A percentile compares a stretch with the other conserved stretches of the same genome.
Evolutionary conservation across 768 basidiomycete genomes (phyloP).

Genomic region (Mycena sanguinolenta): DNA sequence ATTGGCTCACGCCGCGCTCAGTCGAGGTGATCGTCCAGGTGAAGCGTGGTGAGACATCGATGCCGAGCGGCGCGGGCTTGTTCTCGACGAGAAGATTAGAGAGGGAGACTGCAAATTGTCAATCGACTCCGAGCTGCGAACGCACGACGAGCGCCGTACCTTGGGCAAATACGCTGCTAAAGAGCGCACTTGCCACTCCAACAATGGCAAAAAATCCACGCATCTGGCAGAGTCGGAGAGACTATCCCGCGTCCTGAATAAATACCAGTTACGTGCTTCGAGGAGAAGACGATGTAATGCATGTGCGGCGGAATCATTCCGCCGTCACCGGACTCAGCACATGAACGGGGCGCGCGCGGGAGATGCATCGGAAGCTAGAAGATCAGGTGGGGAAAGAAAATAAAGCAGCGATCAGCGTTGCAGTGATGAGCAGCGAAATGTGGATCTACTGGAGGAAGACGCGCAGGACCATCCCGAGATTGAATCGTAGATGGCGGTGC

Average conservation of each 20-base stretch:
- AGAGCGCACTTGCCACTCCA: background rate
- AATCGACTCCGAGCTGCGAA: background rate
- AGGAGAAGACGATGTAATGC: background rate
- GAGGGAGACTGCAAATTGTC: background rate
- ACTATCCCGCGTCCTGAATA: background rate
- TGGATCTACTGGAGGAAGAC: too few relatives aligned
- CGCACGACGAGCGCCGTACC: background rate
- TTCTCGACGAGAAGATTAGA: conserved; percentile 41
- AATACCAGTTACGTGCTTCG: background rate
- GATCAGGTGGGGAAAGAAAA: too few relatives aligned
- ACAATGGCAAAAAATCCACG: conserved; percentile 10
- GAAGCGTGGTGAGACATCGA: conserved; percentile 46
- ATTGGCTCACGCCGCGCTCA: conserved; percentile 36
- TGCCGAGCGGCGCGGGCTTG: conserved; percentile 40
- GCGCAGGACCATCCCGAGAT: too few relatives aligned
- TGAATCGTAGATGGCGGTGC: too few relatives aligned
- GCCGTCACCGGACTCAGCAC: background rate
- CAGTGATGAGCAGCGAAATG: too few relatives aligned
- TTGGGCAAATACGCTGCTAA: background rate
- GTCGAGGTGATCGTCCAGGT: conserved; percentile 44
- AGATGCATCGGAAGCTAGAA: background rate
- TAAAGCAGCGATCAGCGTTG: too few relatives aligned
- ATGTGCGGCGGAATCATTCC: conserved; percentile 6
- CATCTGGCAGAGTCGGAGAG: background rate
- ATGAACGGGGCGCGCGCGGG: background rate